Evolutionary conservation across 768 basidiomycete species (phyloP).

Genomic region (Multifurca ochricompacta): DNA sequence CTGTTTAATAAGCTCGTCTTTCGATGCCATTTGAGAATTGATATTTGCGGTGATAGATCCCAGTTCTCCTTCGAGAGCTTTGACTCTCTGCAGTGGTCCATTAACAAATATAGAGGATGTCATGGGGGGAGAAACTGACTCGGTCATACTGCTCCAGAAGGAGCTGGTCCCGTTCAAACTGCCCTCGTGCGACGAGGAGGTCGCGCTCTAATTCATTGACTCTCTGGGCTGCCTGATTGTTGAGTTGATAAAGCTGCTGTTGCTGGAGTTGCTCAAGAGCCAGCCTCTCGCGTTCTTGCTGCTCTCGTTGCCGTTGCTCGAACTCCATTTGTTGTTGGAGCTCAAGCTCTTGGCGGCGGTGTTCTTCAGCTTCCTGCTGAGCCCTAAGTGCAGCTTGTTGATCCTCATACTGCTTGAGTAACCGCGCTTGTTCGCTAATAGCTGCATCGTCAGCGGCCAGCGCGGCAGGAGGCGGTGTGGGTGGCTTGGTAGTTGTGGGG

Average conservation of each 20-base stretch:
- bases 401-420: conserved; percentile 94
- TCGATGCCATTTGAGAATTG: conserved; percentile 77
- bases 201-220: conserved; percentile 82
- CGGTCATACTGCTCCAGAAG: conserved; percentile 96
- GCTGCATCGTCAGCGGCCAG: conserved; percentile 63
- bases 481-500: conserved; percentile 48
- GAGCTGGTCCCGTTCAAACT: conserved; percentile 97
- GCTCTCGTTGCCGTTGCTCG: conserved; percentile 78
- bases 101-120: not conserved
- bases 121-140: conserved; percentile 39
- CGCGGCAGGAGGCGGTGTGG: conserved; percentile 61
- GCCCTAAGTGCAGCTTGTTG: conserved; percentile 85
- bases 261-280: conserved; percentile 87
- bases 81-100: conserved; percentile 61
- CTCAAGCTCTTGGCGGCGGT: conserved; percentile 66
- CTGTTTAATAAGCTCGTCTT: conserved; percentile 93
- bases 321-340: conserved; percentile 80
- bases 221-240: conserved; percentile 68
- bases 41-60: conserved; percentile 66
- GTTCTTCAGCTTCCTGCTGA: conserved; percentile 77
- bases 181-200: conserved; percentile 86
- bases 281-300: conserved; percentile 78
- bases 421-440: conserved; percentile 84
- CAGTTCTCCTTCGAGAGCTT: conserved; percentile 89
- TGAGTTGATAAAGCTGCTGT: conserved; percentile 75